Evolutionary conservation across 1,284 basidiomycete species (phyloP), one percentile per base, ranked within the genome.

Genomic region (Schizophyllum amplum): DNA sequence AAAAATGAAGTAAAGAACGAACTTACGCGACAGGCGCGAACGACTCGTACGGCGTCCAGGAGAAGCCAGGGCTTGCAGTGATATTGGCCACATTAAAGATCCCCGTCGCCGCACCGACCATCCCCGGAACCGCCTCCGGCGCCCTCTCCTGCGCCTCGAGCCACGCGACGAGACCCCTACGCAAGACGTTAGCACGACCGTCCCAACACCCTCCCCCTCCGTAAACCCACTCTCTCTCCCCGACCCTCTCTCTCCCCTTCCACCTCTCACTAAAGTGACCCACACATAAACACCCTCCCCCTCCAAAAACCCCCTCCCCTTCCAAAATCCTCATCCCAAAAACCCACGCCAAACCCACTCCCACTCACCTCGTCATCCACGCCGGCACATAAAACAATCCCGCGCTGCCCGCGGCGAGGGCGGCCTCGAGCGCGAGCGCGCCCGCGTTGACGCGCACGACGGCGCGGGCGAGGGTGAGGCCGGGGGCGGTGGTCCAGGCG

Each of bases 401-500:
- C 0, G 91, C 90, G 1, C 84, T 79, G 2, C 82, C 62, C 1
- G 76, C 69, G 0, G 92, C 86, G 33, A 95, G 73, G 1, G 70
- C 25, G 9, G 83, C 65, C 66, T 90, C 76, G 56, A 69, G 58
- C 0, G 60, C 56, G 23, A 88, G 68, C 0, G 67, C 67, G 5
- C 63, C 5, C 13, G 59, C 57, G 63, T 91, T 91, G 55, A 84
- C 72, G 50, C 74, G 75, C 26, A 82, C 15, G 9, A 91, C 71
- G 24, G 77, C 76, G 63, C 82, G 89, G 13, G 71, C 76, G 24
- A 90, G 75, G 55, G 75, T 71, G 78, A 79, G 86, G 1, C 89
- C 90, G 13, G 76, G 81, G 3, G 86, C 87, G 57, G 2, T 4
- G 4, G 9, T n/a, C 48, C 4, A 2, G 48, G 21, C 3, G 20